phyloP scores from a whole-genome alignment of 371 early-diverging fungal species.

The Mucor saturninus region DNA sequence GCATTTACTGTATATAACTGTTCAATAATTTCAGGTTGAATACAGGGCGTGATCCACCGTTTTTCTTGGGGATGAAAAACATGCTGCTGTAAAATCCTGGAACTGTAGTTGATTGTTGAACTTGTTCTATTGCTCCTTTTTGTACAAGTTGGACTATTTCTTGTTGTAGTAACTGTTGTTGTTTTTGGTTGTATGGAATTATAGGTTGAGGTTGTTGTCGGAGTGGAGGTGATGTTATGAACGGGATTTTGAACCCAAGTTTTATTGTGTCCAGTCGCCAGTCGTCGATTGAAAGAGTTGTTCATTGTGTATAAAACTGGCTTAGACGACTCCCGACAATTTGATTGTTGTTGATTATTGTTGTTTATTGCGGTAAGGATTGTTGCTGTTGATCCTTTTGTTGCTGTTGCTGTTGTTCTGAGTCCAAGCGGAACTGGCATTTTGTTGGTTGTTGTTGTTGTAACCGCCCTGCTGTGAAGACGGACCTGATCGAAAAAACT shows the following conservation, averaged over 20 bases:
- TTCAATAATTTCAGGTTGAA: constrained; percentile 39
- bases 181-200: constrained; percentile 1
- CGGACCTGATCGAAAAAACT: constrained; percentile 27
- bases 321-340: constrained; percentile 20
- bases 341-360: neutral
- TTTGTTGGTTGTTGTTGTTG: constrained; percentile 13
- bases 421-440: neutral
- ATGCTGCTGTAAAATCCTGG: constrained; percentile 28
- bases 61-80: constrained; percentile 38
- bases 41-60: constrained; percentile 25
- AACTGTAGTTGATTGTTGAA: neutral
- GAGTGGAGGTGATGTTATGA: constrained; percentile 1
- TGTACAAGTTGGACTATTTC: neutral
- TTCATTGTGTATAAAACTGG: constrained; percentile 6
- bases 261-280: constrained; percentile 10
- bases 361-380: neutral
- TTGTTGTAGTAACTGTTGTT: constrained; percentile 1
- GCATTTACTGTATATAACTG: constrained; percentile 14
- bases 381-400: constrained; percentile 7
- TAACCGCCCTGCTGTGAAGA: constrained; percentile 27
- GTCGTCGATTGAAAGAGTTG: constrained; percentile 6
- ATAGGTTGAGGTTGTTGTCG: neutral
- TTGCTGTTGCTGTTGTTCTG: constrained; percentile 9
- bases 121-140: constrained; percentile 22
- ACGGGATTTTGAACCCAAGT: constrained; percentile 8